Evolutionary conservation across 768 basidiomycete species (phyloP).

Genomic region (Podaxis sp.): DNA sequence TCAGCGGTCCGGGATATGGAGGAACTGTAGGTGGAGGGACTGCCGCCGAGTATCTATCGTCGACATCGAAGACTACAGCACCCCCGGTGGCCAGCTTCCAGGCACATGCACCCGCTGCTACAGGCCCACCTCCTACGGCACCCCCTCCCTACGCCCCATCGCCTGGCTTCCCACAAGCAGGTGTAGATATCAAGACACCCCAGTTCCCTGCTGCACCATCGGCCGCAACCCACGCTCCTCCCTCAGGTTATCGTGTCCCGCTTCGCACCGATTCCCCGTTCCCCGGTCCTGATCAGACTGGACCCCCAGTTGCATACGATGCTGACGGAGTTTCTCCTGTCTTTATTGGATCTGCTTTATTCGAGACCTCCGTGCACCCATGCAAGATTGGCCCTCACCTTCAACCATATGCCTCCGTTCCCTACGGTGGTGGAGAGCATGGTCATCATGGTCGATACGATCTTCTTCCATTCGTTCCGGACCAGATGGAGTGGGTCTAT

Average conservation of each 20-base stretch:
- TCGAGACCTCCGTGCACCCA: constrained; percentile 68
- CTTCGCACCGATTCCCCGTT: constrained; percentile 41
- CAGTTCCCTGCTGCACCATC: constrained; percentile 1
- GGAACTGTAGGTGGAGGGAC: constrained; percentile 1
- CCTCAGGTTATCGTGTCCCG: constrained; percentile 66
- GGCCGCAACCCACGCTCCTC: constrained; percentile 26
- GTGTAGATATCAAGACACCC: not conserved
- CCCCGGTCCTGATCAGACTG: constrained; percentile 37
- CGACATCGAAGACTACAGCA: not conserved
- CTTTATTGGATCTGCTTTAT: constrained; percentile 71
- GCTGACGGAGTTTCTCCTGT: constrained; percentile 52
- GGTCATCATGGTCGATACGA: constrained; percentile 67
- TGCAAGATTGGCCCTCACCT: constrained; percentile 74
- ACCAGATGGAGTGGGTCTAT: constrained; percentile 71
- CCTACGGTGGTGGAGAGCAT: constrained; percentile 60
- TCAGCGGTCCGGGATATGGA: not conserved
- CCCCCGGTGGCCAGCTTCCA: not conserved
- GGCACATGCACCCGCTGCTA: constrained; percentile 9
- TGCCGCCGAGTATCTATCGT: not conserved
- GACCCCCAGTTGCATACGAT: constrained; percentile 52
- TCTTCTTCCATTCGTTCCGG: constrained; percentile 61
- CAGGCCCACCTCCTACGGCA: constrained; percentile 10
- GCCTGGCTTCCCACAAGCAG: not conserved
- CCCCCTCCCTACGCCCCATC: constrained; percentile 16
- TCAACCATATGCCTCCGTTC: constrained; percentile 45